A percentile compares a stretch with the other conserved stretches of the same genome.
These are phyloP conservation scores for Trichoderma pleuroti DNA, from an alignment of 2,329 filamentous ascomycete genomes.

Conservation along the genomic window DNA sequence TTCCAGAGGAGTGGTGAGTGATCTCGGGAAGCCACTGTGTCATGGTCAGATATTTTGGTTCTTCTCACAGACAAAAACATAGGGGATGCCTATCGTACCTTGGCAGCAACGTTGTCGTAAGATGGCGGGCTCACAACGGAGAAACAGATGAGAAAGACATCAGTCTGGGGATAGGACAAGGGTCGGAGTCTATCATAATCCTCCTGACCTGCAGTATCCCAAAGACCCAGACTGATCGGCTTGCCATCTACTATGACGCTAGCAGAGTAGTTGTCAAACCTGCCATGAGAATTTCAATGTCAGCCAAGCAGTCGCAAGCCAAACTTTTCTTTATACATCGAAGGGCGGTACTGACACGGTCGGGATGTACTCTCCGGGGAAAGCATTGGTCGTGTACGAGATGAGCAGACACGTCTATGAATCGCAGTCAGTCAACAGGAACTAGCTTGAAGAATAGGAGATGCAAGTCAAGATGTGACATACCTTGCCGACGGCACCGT, in stretches of 20 bases:
- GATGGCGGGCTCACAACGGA: conserved; percentile 96
- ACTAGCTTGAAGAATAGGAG: neutral
- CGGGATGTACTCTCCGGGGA: conserved; percentile 99
- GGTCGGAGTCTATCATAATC: conserved; percentile 95
- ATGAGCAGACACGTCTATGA: conserved; percentile 94
- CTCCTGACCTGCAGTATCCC: conserved; percentile 98
- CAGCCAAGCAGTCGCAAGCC: conserved; percentile 17
- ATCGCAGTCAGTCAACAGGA: conserved; percentile 9
- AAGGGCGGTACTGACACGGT: conserved; percentile 70
- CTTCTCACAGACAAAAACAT: neutral
- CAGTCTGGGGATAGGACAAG: conserved; percentile 95
- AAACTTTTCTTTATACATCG: neutral
- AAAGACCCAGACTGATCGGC: conserved; percentile 92
- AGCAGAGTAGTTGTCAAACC: conserved; percentile 98
- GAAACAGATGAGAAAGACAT: conserved; percentile 98
- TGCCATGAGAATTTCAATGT: conserved; percentile 37
- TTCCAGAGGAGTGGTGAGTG: conserved; percentile 90
- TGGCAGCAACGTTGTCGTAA: conserved; percentile 98
- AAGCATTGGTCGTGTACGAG: conserved; percentile 98
- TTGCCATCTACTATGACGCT: conserved; percentile 99
- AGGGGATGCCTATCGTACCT: conserved; percentile 55
- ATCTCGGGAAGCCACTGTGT: conserved; percentile 96
- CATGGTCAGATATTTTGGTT: conserved; percentile 20
- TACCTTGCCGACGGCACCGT: conserved; percentile 98
- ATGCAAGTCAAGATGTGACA: conserved; percentile 21